Conservation (phyloP, 345 rosid genomes). For the Citrus glauca region DNA sequence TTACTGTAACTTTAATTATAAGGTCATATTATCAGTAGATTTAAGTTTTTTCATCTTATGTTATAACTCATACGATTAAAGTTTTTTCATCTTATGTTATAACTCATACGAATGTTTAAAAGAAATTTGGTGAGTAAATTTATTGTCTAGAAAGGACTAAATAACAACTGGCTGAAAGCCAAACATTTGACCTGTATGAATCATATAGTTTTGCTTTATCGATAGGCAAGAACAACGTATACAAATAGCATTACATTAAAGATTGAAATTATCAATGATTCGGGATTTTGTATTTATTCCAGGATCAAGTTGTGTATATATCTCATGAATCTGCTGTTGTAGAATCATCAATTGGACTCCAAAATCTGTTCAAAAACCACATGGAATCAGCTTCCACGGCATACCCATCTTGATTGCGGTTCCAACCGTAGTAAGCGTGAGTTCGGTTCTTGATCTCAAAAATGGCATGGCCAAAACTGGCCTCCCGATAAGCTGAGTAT, state of each 20-base stretch:
- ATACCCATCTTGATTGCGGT: constrained; percentile 78
- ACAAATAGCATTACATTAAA: not conserved
- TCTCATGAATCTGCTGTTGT: constrained; percentile 2
- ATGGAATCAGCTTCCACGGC: constrained; percentile 73
- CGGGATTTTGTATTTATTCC: not conserved
- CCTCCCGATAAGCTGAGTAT: constrained; percentile 88
- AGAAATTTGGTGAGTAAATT: too few relatives aligned
- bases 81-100: too few relatives aligned
- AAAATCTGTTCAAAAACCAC: constrained; percentile 80
- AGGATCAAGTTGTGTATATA: not conserved
- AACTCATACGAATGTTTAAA: too few relatives aligned
- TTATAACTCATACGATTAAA: too few relatives aligned
- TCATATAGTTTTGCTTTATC: too few relatives aligned
- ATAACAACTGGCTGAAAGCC: too few relatives aligned
- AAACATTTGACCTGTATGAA: too few relatives aligned
- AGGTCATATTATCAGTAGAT: too few relatives aligned
- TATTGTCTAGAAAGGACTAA: too few relatives aligned
- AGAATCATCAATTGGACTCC: constrained; percentile 64
- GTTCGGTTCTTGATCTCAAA: constrained; percentile 79
- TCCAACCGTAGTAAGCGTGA: constrained; percentile 80
- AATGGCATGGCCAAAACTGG: constrained; percentile 89
- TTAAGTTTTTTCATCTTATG: too few relatives aligned
- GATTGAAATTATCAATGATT: not conserved
- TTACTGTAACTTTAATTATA: too few relatives aligned
- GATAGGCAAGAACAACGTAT: too few relatives aligned